phyloP scores from a whole-genome alignment of 108 stramenopile genomes.

The Cyclotella atomus region DNA sequence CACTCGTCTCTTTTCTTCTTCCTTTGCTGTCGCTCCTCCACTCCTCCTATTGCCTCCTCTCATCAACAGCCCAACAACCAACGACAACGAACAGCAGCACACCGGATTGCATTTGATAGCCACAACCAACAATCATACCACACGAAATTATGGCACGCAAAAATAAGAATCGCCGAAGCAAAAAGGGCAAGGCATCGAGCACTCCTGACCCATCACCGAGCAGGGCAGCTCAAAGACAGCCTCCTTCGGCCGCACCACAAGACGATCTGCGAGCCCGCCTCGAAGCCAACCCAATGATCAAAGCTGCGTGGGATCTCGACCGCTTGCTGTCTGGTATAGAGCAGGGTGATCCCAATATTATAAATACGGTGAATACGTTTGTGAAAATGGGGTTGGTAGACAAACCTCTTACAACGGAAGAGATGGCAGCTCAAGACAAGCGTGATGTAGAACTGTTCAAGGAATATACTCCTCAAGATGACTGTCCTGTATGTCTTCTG shows the following conservation, averaged over 20 bases:
- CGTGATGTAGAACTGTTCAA: not conserved
- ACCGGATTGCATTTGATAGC: too few relatives aligned
- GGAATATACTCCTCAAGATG: not conserved
- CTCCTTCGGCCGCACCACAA: too few relatives aligned
- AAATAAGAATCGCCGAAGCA: not conserved
- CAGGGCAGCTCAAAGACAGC: too few relatives aligned
- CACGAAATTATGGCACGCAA: not conserved
- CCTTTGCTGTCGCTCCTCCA: too few relatives aligned
- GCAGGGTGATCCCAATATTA: too few relatives aligned
- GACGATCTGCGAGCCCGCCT: too few relatives aligned
- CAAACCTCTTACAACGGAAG: not conserved
- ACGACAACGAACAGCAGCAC: not conserved
- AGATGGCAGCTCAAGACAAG: not conserved
- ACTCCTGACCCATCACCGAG: not conserved
- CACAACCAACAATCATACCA: not conserved
- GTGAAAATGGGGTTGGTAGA: not conserved
- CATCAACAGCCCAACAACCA: not conserved
- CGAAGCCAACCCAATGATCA: too few relatives aligned
- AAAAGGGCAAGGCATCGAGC: not conserved
- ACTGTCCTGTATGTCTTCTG: not conserved
- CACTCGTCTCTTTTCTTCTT: too few relatives aligned
- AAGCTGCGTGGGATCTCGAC: too few relatives aligned
- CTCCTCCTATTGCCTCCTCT: too few relatives aligned
- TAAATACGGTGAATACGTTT: too few relatives aligned
- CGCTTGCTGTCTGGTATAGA: too few relatives aligned